phyloP scores from a whole-genome alignment of 2,329 filamentous ascomycete genomes.

The Diaporthe australafricana region DNA sequence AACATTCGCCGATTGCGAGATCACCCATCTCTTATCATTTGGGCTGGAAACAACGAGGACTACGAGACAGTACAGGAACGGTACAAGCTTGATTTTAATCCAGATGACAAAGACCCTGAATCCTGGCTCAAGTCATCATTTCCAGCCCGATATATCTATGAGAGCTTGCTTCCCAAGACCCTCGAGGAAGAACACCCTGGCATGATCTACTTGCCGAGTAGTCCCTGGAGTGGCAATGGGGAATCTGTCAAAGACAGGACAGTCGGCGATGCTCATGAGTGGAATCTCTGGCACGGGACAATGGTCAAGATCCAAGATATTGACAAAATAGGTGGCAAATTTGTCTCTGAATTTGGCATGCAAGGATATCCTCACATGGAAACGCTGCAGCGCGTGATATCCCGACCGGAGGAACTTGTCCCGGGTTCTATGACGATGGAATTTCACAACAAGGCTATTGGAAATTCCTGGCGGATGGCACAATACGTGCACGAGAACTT shows the following conservation, averaged over 20 bases:
- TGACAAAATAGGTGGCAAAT: slow-evolving; percentile 86
- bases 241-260: slow-evolving; percentile 80
- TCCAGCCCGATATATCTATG: slow-evolving; percentile 93
- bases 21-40: slow-evolving; percentile 88
- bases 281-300: slow-evolving; percentile 97
- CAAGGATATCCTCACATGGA: slow-evolving; percentile 87
- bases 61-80: slow-evolving; percentile 83
- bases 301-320: slow-evolving; percentile 95
- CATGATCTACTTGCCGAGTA: slow-evolving; percentile 85
- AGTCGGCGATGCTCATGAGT: slow-evolving; percentile 92
- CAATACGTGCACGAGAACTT: slow-evolving; percentile 93
- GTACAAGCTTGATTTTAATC: slow-evolving; percentile 80
- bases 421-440: slow-evolving; percentile 88
- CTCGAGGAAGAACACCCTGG: slow-evolving; percentile 75
- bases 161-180: slow-evolving; percentile 84
- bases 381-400: slow-evolving; percentile 84
- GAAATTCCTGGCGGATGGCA: slow-evolving; percentile 87
- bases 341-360: slow-evolving; percentile 97
- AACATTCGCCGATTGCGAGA: slow-evolving; percentile 82
- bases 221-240: slow-evolving; percentile 80
- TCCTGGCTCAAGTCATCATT: slow-evolving; percentile 91
- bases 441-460: slow-evolving; percentile 96
- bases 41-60: slow-evolving; percentile 95
- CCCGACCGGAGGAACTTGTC: slow-evolving; percentile 73
- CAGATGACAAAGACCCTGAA: slow-evolving; percentile 80